These are phyloP conservation scores for Lyophyllum decastes DNA, from an alignment of 768 basidiomycete genomes.

Conservation along the genomic window DNA sequence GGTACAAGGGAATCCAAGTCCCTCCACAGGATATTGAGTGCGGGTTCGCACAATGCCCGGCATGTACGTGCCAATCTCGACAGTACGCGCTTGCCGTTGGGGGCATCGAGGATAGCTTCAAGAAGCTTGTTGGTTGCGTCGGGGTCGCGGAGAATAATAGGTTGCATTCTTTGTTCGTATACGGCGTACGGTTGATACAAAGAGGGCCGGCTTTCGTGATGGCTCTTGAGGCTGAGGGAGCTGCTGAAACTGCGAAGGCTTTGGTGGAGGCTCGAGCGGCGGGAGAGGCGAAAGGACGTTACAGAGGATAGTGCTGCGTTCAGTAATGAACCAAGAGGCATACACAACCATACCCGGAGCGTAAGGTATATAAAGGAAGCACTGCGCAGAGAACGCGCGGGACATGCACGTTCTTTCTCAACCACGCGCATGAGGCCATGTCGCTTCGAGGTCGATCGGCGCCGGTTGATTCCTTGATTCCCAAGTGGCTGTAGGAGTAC, in stretches of 20 bases:
- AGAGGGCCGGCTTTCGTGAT: slow-evolving; percentile 21
- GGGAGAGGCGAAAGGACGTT: slow-evolving; percentile 30
- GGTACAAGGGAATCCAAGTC: slow-evolving; percentile 78
- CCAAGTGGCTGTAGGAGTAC: slow-evolving; percentile 5
- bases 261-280: slow-evolving; percentile 32
- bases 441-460: slow-evolving; percentile 31
- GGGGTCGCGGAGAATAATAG: slow-evolving; percentile 61
- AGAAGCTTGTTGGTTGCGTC: slow-evolving; percentile 55
- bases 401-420: slow-evolving; percentile 23
- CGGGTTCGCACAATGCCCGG: slow-evolving; percentile 70
- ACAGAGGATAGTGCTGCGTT: slow-evolving; percentile 35
- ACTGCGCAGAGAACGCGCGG: slow-evolving; percentile 46
- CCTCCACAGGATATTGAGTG: slow-evolving; percentile 73
- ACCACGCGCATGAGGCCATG: slow-evolving; percentile 17
- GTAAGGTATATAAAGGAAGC: slow-evolving; percentile 37
- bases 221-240: slow-evolving; percentile 23
- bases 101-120: slow-evolving; percentile 50
- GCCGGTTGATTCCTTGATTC: slow-evolving; percentile 26
- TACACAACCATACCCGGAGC: slow-evolving; percentile 26
- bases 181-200: slow-evolving; percentile 43
- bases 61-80: slow-evolving; percentile 77
- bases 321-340: slow-evolving; percentile 39
- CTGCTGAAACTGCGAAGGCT: slow-evolving; percentile 30
- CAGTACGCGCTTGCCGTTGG: slow-evolving; percentile 66
- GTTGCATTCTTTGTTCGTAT: slow-evolving; percentile 50